Evolutionary conservation across 495 filamentous ascomycete genomes (phyloP).

Genomic region (Penicillium daleae): DNA sequence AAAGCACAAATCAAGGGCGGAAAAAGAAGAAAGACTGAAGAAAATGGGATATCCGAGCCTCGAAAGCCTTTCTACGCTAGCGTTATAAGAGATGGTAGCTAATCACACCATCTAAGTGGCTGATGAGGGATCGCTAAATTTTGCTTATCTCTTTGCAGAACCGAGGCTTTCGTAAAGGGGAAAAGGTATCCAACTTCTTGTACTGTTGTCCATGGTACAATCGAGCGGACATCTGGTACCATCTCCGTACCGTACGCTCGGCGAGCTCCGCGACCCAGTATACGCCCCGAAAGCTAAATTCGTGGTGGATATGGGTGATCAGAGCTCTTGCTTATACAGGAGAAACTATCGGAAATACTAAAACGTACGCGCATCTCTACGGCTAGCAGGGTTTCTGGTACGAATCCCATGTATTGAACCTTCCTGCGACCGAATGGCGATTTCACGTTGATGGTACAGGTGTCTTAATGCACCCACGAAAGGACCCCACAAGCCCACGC

Average conservation of each 20-base stretch:
- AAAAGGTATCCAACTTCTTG: neutral
- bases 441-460: neutral
- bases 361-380: too few relatives aligned
- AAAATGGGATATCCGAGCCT: neutral
- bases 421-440: neutral
- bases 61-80: neutral
- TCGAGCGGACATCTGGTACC: neutral
- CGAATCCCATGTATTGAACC: neutral
- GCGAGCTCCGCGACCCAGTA: neutral
- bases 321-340: too few relatives aligned
- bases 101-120: constrained; percentile 10
- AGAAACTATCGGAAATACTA: neutral
- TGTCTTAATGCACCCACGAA: neutral
- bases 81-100: neutral
- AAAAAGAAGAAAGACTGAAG: neutral
- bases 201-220: neutral
- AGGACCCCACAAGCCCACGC: neutral
- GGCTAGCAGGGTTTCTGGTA: too few relatives aligned
- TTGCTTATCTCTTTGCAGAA: constrained; percentile 2
- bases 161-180: neutral
- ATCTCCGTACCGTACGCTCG: neutral
- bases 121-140: constrained; percentile 8
- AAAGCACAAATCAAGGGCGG: neutral
- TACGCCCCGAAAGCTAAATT: neutral
- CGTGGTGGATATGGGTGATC: neutral